Conservation (phyloP, 257 asterid species). For the Marsdenia floribunda region DNA sequence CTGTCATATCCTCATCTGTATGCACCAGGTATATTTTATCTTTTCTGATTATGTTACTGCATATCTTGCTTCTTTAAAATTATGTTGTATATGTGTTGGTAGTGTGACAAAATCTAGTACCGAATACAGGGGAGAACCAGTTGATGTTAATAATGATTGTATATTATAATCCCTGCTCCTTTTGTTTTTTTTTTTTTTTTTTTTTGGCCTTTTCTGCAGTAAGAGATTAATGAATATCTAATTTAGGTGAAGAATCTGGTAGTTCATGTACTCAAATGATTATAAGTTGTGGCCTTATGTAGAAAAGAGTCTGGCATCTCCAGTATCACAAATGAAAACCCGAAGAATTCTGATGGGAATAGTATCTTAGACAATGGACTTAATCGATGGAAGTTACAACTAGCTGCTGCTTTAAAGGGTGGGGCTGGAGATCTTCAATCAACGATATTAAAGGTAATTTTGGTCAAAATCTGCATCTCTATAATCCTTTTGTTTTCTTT, state of each 20-base stretch:
- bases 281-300: constrained; percentile 23
- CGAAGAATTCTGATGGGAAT: constrained; percentile 33
- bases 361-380: constrained; percentile 68
- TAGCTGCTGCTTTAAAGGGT: constrained; percentile 62
- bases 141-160: background rate
- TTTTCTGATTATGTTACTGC: background rate
- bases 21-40: background rate
- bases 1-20: background rate
- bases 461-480: constrained; percentile 13
- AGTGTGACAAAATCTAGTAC: background rate
- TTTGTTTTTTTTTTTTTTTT: too few species aligned
- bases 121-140: background rate
- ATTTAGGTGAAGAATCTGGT: background rate
- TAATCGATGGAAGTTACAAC: constrained; percentile 76
- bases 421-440: constrained; percentile 68
- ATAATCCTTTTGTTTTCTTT: constrained; percentile 10
- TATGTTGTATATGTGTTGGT: background rate
- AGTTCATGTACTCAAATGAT: background rate
- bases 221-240: background rate
- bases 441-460: constrained; percentile 62
- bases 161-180: background rate
- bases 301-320: constrained; percentile 47
- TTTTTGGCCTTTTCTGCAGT: background rate
- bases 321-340: constrained; percentile 36
- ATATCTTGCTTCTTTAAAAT: background rate